These are phyloP conservation scores for Postia placenta DNA, from an alignment of 768 basidiomycete species.

Conservation along the genomic window DNA sequence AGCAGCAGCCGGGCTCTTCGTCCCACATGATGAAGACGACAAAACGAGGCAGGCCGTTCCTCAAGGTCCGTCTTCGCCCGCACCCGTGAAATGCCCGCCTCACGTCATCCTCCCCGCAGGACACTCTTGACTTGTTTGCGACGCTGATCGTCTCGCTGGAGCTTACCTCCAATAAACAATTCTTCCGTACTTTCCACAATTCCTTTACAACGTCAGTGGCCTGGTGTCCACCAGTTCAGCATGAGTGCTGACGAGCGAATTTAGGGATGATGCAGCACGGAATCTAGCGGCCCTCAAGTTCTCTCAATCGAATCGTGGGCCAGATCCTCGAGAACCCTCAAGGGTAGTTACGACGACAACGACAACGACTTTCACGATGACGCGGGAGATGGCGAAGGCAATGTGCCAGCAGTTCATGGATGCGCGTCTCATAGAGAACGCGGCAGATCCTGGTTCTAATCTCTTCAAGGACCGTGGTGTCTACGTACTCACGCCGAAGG, in stretches of 20 bases:
- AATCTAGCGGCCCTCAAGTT: conserved; percentile 96
- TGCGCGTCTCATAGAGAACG: conserved; percentile 95
- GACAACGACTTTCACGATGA: conserved; percentile 99
- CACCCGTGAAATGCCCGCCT: conserved; percentile 6
- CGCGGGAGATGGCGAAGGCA: conserved; percentile 98
- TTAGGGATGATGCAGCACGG: conserved; percentile 88
- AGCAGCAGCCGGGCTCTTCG: conserved; percentile 50
- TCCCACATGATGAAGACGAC: conserved; percentile 99
- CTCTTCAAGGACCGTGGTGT: conserved; percentile 98
- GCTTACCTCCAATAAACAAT: conserved; percentile 85
- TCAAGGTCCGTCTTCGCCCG: conserved; percentile 87
- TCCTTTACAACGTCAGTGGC: conserved; percentile 88
- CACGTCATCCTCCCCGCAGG: conserved; percentile 40
- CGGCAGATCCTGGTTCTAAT: conserved; percentile 79
- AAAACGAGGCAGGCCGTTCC: conserved; percentile 88
- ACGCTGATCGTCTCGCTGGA: conserved; percentile 93
- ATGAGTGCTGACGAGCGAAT: not conserved
- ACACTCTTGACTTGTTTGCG: conserved; percentile 96
- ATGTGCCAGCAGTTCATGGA: conserved; percentile 99
- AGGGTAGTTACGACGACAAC: conserved; percentile 99
- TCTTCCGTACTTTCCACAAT: conserved; percentile 92
- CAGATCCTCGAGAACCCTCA: conserved; percentile 96
- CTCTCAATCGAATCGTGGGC: conserved; percentile 96
- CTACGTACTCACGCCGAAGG: conserved; percentile 94
- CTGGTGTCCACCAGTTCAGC: conserved; percentile 9